These are phyloP conservation scores for Aspergillus felis DNA, from an alignment of 2,329 filamentous ascomycete species.

Conservation along the genomic window DNA sequence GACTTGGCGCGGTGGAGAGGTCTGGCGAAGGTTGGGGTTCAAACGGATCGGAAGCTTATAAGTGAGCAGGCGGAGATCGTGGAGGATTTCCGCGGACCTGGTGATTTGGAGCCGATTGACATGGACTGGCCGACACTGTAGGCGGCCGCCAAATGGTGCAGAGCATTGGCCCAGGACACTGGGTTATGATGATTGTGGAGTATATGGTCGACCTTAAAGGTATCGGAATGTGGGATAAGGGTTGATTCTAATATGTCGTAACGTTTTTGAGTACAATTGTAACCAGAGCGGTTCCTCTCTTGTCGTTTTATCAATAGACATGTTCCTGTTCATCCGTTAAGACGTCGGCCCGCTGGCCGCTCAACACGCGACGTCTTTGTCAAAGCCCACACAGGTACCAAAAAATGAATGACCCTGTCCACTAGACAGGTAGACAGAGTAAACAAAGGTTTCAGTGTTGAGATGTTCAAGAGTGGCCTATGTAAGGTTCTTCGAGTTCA, in stretches of 20 bases:
- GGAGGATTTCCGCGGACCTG: slow-evolving; percentile 49
- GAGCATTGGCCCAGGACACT: background rate
- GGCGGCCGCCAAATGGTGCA: background rate
- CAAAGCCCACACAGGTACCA: background rate
- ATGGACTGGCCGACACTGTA: slow-evolving; percentile 35
- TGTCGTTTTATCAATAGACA: background rate
- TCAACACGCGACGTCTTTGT: too few species aligned
- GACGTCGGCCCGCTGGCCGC: background rate
- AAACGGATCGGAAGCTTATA: slow-evolving; percentile 50
- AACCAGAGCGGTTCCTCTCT: background rate
- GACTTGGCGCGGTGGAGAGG: slow-evolving; percentile 52
- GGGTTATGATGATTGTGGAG: background rate
- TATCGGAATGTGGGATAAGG: background rate
- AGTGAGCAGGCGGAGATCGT: slow-evolving; percentile 52
- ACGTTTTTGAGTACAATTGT: background rate
- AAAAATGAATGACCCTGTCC: background rate
- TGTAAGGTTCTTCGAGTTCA: background rate
- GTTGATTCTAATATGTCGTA: background rate
- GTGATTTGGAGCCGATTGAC: slow-evolving; percentile 46
- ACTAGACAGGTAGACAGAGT: background rate
- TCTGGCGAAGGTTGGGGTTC: slow-evolving; percentile 50
- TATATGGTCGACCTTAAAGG: background rate
- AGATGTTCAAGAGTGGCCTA: background rate
- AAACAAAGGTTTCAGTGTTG: too few species aligned
- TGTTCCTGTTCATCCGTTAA: background rate